Evolutionary conservation across 768 basidiomycete species (phyloP).

Genomic region (Asterophora lycoperdoides): DNA sequence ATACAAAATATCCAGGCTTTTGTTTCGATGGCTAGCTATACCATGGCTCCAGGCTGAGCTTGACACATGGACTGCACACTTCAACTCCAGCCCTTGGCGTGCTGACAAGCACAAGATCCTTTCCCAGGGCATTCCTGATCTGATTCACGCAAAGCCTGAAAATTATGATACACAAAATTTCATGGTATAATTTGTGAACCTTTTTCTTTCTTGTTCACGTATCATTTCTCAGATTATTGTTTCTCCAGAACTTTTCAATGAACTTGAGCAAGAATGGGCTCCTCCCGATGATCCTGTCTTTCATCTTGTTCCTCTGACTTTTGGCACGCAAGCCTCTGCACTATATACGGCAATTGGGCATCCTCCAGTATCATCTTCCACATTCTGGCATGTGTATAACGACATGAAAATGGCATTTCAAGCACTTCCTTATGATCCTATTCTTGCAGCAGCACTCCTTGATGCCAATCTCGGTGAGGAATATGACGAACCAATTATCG

Average conservation of each 20-base stretch:
- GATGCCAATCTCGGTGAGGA: neutral
- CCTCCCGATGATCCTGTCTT: conserved; percentile 18
- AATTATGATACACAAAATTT: conserved; percentile 21
- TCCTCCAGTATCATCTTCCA: conserved; percentile 9
- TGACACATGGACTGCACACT: conserved; percentile 19
- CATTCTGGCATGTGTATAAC: conserved; percentile 14
- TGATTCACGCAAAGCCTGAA: conserved; percentile 25
- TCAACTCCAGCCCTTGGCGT: conserved; percentile 19
- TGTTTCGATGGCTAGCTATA: conserved; percentile 34
- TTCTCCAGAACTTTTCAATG: conserved; percentile 11
- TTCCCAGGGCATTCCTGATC: conserved; percentile 27
- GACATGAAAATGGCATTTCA: conserved; percentile 4
- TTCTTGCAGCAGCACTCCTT: neutral
- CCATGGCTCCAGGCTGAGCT: conserved; percentile 34
- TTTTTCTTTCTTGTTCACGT: conserved; percentile 20
- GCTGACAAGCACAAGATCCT: conserved; percentile 30
- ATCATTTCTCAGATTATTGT: too few relatives aligned
- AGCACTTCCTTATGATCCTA: conserved; percentile 1
- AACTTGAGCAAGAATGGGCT: conserved; percentile 15
- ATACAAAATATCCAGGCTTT: conserved; percentile 12
- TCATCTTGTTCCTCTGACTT: conserved; percentile 15
- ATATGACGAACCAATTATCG: conserved; percentile 4
- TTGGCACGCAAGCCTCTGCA: conserved; percentile 5
- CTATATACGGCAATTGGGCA: conserved; percentile 13
- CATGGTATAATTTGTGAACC: too few relatives aligned